Percentiles rank a stretch among this genome's conserved stretches.
Conservation (phyloP, 768 basidiomycete genomes). For the Lactarius hatsudake region DNA sequence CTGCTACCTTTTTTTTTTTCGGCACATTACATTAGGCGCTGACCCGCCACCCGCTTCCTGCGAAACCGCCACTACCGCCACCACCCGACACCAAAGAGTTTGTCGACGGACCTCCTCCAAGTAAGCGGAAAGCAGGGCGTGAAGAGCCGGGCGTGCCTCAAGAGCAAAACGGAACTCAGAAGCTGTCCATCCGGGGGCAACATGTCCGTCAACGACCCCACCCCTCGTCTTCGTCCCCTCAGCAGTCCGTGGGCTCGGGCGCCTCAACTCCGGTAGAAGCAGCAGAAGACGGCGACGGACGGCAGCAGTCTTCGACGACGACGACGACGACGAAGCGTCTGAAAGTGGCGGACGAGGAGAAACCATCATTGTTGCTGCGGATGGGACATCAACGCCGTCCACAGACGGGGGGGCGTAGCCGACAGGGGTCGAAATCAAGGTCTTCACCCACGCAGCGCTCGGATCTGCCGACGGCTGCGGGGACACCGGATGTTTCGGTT, state of each 20-base stretch:
- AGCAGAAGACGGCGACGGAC: background rate
- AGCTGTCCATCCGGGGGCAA: slow-evolving; percentile 21
- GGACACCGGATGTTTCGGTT: background rate
- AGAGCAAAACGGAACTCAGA: slow-evolving; percentile 1
- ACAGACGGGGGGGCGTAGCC: background rate
- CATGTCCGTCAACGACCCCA: slow-evolving; percentile 15
- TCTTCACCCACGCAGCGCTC: background rate
- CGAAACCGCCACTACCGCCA: slow-evolving; percentile 7
- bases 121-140: slow-evolving; percentile 2
- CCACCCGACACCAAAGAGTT: background rate
- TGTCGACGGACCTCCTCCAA: background rate
- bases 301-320: background rate
- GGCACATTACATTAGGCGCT: too few species aligned
- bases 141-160: background rate
- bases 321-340: slow-evolving; percentile 12
- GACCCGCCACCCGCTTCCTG: background rate
- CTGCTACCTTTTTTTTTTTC: background rate
- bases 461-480: background rate
- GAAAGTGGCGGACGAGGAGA: slow-evolving; percentile 16
- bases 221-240: background rate
- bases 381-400: slow-evolving; percentile 12
- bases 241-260: background rate
- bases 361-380: slow-evolving; percentile 18
- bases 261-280: slow-evolving; percentile 4
- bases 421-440: slow-evolving; percentile 5